These are phyloP conservation scores for Trichocladium uniseriatum DNA, from an alignment of 495 filamentous ascomycete species.

Conservation along the genomic window DNA sequence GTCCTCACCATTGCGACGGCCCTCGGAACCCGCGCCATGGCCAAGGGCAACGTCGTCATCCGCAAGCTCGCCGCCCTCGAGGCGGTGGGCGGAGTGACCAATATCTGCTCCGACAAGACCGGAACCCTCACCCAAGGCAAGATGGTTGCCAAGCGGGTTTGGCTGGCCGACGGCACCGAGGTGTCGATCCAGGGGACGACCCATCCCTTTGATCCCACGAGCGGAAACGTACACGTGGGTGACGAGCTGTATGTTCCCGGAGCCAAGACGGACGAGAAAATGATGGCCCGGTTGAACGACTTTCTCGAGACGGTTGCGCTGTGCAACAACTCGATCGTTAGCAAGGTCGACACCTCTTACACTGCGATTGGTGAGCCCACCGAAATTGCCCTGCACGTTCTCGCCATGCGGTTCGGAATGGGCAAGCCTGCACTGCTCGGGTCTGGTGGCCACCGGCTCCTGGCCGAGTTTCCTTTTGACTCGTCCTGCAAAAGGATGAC, in stretches of 20 bases:
- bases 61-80: conserved; percentile 67
- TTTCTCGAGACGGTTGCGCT: conserved; percentile 25
- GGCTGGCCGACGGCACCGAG: conserved; percentile 55
- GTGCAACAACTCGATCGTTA: conserved; percentile 40
- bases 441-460: conserved; percentile 40
- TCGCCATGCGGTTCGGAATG: conserved; percentile 60
- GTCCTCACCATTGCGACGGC: conserved; percentile 68
- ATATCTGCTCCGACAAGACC: conserved; percentile 85
- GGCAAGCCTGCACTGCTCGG: conserved; percentile 43
- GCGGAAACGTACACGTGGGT: conserved; percentile 18
- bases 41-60: conserved; percentile 65
- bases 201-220: conserved; percentile 35
- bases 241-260: conserved; percentile 2
- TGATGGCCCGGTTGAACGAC: conserved; percentile 4
- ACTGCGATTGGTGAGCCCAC: conserved; percentile 67
- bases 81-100: conserved; percentile 74
- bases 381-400: conserved; percentile 75
- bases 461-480: conserved; percentile 72
- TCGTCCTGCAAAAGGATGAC: conserved; percentile 77
- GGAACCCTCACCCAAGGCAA: conserved; percentile 70
- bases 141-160: conserved; percentile 68
- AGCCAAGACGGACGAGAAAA: conserved; percentile 6
- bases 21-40: conserved; percentile 68
- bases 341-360: conserved; percentile 28
- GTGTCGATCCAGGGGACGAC: conserved; percentile 48